Conservation (phyloP, 2,329 filamentous ascomycete genomes). For the Diaporthe destruens region DNA sequence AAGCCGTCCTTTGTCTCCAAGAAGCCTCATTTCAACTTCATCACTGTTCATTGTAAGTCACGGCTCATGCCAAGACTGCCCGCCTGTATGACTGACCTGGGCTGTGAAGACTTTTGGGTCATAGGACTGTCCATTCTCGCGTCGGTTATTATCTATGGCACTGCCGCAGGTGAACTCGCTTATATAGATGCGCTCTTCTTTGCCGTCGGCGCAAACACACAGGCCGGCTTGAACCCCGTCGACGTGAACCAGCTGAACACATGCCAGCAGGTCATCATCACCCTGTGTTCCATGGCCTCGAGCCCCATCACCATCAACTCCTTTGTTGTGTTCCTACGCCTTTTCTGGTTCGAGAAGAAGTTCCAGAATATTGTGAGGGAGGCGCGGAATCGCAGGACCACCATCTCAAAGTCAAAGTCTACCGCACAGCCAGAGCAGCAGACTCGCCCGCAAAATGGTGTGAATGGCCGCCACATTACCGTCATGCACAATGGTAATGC, state of each 20-base stretch:
- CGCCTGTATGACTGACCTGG: background rate
- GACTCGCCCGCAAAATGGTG: conserved; percentile 69
- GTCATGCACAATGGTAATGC: conserved; percentile 71
- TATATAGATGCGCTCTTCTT: conserved; percentile 95
- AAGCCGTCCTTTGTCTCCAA: conserved; percentile 70
- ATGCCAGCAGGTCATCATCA: conserved; percentile 81
- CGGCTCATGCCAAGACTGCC: background rate
- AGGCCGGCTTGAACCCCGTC: conserved; percentile 90
- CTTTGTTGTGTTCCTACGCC: conserved; percentile 88
- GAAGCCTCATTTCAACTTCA: conserved; percentile 82
- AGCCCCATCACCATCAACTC: conserved; percentile 89
- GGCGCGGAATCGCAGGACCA: conserved; percentile 74
- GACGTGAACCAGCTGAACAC: conserved; percentile 76
- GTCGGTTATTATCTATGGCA: conserved; percentile 81
- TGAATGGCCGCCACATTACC: conserved; percentile 74
- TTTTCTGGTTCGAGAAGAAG: conserved; percentile 98
- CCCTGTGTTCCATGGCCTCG: conserved; percentile 77
- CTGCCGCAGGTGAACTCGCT: conserved; percentile 66
- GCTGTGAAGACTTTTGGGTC: conserved; percentile 78
- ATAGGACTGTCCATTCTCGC: conserved; percentile 78
- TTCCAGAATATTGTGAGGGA: conserved; percentile 88
- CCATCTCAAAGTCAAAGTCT: conserved; percentile 72
- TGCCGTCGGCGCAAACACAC: conserved; percentile 85
- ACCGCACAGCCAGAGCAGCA: conserved; percentile 57
- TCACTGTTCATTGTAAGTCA: conserved; percentile 79